Evolutionary conservation across 1,139 yeast genomes (phyloP), one percentile per base, ranked within the genome.

Genomic region (Magnusiomyces tetraspermus): DNA sequence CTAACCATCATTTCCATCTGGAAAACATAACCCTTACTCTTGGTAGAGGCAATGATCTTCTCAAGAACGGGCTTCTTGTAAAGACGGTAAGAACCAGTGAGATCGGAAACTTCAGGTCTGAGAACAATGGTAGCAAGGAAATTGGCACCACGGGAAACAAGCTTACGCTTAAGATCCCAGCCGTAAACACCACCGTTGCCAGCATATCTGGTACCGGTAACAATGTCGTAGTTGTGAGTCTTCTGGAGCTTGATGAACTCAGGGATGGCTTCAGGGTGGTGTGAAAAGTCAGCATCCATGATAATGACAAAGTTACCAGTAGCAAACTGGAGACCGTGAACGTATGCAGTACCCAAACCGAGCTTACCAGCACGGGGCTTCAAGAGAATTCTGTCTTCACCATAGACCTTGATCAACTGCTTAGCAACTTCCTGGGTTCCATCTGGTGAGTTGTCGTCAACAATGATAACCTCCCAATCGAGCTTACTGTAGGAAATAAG

Each of bases 1-100:
- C 92, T 77, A 42, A 84, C 94, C 82, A 84, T 83, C 90, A 85
- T 83, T 69, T 85, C 94, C 94, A 85, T 85, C 71, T 85, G 94
- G 78, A 85, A 85, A 50, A 85, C 94, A 61, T 85, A 85, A 49
- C 94, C 94, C 71, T 85, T 85, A 48, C 87, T 80, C 67, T 80
- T 77, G 52, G 92, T 84, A 53, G 76, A 85, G 51, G 74, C 78
- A 60, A 85, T 85, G 60, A 85, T 79, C 67, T 80, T 78, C 59
- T 79, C 76, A 65, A 85, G 74, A 1, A 77, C 90, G 1, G 76
- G 79, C 68, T 82, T 84, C 69, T 83, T 83, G 74, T 85, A 85
- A 59, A 85, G 76, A 65, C 92, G 77, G 76, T 79, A 85, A 40
- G 88, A 81, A 30, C 94, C 94, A 26, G 94, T 85, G 63, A 84